Percentiles rank a stretch among this genome's conserved stretches.
Evolutionary conservation across 2,329 filamentous ascomycete species (phyloP).

Genomic region (Exophiala calicioides): DNA sequence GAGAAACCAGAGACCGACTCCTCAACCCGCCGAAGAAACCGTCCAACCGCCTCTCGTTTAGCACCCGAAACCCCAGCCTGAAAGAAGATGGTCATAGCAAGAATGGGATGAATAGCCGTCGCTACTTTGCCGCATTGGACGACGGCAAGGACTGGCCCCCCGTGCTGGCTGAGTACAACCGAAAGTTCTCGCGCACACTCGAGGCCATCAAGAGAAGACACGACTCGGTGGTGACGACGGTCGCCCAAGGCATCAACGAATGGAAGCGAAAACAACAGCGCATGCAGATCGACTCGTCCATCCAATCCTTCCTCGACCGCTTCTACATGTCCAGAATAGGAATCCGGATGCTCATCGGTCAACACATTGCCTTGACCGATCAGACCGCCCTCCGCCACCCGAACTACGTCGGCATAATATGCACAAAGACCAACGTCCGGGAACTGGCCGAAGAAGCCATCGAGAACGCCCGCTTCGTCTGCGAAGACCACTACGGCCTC

Average conservation of each 20-base stretch:
- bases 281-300: conserved; percentile 94
- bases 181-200: conserved; percentile 81
- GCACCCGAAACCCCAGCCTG: conserved; percentile 87
- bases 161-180: conserved; percentile 92
- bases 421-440: conserved; percentile 94
- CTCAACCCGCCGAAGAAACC: conserved; percentile 53
- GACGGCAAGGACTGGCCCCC: conserved; percentile 89
- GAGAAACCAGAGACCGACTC: conserved; percentile 77
- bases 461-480: conserved; percentile 98
- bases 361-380: conserved; percentile 95
- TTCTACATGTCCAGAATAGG: conserved; percentile 99
- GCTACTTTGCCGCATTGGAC: conserved; percentile 92
- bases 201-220: conserved; percentile 95
- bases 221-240: conserved; percentile 95
- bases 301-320: conserved; percentile 94
- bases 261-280: conserved; percentile 96
- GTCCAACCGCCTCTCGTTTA: conserved; percentile 72
- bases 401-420: conserved; percentile 97
- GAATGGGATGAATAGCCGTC: conserved; percentile 56
- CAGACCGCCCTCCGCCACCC: conserved; percentile 86
- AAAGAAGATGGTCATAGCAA: conserved; percentile 65
- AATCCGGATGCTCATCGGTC: conserved; percentile 97
- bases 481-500: conserved; percentile 95
- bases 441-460: conserved; percentile 96
- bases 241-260: conserved; percentile 95